These are phyloP conservation scores for Chalciporus piperatus DNA, from an alignment of 768 basidiomycete genomes.

Conservation along the genomic window DNA sequence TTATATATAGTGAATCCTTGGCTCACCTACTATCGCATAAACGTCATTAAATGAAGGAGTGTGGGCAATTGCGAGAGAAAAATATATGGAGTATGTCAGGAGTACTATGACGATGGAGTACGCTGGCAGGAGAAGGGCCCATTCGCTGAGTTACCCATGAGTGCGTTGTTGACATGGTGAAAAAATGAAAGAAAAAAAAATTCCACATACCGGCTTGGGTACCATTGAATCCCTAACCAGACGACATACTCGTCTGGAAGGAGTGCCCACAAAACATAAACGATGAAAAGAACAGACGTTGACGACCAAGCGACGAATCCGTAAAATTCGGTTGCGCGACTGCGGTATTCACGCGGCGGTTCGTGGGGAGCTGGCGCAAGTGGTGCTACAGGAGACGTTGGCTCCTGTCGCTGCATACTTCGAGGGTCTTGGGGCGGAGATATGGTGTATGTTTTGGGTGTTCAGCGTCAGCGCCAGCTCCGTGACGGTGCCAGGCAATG, in stretches of 20 bases:
- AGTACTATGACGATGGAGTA: constrained; percentile 70
- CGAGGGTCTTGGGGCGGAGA: not conserved
- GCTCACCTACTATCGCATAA: constrained; percentile 63
- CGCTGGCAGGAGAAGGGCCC: constrained; percentile 79
- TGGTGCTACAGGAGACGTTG: constrained; percentile 46
- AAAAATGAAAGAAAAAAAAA: too few species aligned
- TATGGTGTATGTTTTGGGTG: not conserved
- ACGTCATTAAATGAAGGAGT: constrained; percentile 71
- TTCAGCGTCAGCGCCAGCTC: constrained; percentile 25
- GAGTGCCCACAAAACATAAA: constrained; percentile 79
- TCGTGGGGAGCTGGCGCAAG: constrained; percentile 38
- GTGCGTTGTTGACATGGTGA: not conserved
- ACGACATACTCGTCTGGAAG: constrained; percentile 70
- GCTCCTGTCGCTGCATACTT: constrained; percentile 20
- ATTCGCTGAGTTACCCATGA: constrained; percentile 55
- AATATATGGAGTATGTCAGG: constrained; percentile 75
- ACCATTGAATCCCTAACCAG: constrained; percentile 74
- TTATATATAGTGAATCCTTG: constrained; percentile 6
- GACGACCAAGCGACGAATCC: constrained; percentile 88
- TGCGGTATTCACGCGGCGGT: constrained; percentile 46
- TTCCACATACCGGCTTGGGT: constrained; percentile 70
- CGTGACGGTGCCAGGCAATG: constrained; percentile 8
- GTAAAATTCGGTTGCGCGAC: constrained; percentile 81
- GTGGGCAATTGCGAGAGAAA: constrained; percentile 65
- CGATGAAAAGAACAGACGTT: constrained; percentile 64